Evolutionary conservation across 306 rosid species (phyloP).

Genomic region (Cucurbita argyrosperma): DNA sequence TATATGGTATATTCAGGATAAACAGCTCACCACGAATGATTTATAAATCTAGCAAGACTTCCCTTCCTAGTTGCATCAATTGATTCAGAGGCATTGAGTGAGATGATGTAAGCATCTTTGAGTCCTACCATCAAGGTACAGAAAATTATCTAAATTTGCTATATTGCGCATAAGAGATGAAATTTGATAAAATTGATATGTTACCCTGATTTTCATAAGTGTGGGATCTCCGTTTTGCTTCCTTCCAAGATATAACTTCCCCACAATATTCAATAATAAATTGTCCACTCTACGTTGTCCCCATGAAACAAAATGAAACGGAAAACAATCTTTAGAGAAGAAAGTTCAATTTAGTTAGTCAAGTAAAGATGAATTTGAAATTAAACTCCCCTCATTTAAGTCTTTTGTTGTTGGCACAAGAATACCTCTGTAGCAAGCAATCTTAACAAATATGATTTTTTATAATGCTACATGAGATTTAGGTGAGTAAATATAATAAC

Average conservation of each 20-base stretch:
- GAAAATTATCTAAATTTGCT: conserved; percentile 7
- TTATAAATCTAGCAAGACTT: conserved; percentile 83
- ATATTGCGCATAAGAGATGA: neutral
- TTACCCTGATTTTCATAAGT: conserved; percentile 75
- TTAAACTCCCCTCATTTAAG: neutral
- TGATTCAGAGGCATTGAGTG: conserved; percentile 76
- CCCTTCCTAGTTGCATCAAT: conserved; percentile 95
- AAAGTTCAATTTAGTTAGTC: neutral
- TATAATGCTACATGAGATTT: neutral
- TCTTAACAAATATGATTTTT: neutral
- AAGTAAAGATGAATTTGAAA: neutral
- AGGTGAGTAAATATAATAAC: neutral
- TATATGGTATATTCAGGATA: neutral
- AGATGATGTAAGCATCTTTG: conserved; percentile 80
- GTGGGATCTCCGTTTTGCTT: conserved; percentile 84
- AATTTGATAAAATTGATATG: conserved; percentile 2
- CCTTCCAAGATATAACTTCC: conserved; percentile 93
- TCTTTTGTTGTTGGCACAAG: neutral
- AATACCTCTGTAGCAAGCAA: neutral
- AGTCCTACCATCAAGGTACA: conserved; percentile 49
- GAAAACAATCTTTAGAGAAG: neutral
- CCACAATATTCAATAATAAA: conserved; percentile 90
- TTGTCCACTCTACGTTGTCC: conserved; percentile 46
- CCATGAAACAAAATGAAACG: conserved; percentile 7
- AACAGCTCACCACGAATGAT: conserved; percentile 83